A percentile compares a stretch with the other conserved stretches of the same genome.
Evolutionary conservation across 768 basidiomycete genomes (phyloP).

Genomic region (Mycena maculata): DNA sequence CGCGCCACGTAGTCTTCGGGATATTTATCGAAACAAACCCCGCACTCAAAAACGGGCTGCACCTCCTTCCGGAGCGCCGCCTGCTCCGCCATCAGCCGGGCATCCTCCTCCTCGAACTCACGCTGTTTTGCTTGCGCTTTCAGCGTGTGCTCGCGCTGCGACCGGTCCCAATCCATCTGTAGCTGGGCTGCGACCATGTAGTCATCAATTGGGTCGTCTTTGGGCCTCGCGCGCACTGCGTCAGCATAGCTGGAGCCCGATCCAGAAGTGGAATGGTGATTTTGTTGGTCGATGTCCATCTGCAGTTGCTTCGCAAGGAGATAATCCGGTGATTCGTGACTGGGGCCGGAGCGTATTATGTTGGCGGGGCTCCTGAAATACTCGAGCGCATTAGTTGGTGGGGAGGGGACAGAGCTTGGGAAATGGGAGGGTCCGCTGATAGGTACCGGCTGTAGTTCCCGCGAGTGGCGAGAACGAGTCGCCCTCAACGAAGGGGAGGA

Average conservation of each 20-base stretch:
- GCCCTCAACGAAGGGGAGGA: not conserved
- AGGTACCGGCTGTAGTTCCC: constrained; percentile 2
- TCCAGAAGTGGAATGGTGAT: not conserved
- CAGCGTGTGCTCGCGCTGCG: constrained; percentile 30
- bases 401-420: not conserved
- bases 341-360: constrained; percentile 20
- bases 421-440: constrained; percentile 10
- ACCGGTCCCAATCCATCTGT: constrained; percentile 33
- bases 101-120: constrained; percentile 55
- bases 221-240: not conserved
- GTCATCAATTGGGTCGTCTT: constrained; percentile 32
- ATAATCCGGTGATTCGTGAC: constrained; percentile 12
- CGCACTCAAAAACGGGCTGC: constrained; percentile 60
- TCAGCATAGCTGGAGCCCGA: constrained; percentile 10
- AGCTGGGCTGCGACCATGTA: constrained; percentile 30
- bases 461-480: not conserved
- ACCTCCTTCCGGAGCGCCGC: constrained; percentile 40
- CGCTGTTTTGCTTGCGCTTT: constrained; percentile 48
- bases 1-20: constrained; percentile 55
- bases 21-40: constrained; percentile 65
- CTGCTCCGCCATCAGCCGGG: constrained; percentile 48
- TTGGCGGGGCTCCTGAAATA: constrained; percentile 31
- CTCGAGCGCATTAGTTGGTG: constrained; percentile 27
- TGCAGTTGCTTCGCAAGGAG: constrained; percentile 26
- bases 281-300: constrained; percentile 7